phyloP scores from a whole-genome alignment of 116 monocot genomes.

The Dioscorea cayenensis region DNA sequence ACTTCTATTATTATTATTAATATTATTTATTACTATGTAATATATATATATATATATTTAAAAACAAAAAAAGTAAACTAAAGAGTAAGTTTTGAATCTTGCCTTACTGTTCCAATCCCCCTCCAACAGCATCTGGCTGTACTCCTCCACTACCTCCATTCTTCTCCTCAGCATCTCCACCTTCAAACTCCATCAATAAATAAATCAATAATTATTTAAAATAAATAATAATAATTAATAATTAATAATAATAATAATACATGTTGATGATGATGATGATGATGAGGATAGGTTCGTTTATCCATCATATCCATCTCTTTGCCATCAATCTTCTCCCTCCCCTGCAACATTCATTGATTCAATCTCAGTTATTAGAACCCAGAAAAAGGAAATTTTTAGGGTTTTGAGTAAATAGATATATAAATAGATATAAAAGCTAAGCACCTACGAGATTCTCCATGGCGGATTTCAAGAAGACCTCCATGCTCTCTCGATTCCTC shows the following conservation, averaged over 20 bases:
- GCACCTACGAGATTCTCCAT: conserved; percentile 19
- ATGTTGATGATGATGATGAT: conserved; percentile 39
- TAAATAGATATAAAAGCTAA: not conserved
- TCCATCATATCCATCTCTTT: conserved; percentile 24
- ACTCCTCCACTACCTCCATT: conserved; percentile 59
- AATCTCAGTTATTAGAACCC: too few species aligned
- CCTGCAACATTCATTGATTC: conserved; percentile 18
- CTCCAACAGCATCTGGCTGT: conserved; percentile 15
- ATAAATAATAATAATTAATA: too few species aligned
- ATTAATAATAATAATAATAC: not conserved
- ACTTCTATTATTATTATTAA: not conserved
- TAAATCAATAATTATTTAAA: not conserved
- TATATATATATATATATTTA: not conserved
- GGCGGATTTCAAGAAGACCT: conserved; percentile 31
- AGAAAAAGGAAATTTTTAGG: too few species aligned
- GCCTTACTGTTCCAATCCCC: conserved; percentile 1
- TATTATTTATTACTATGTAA: not conserved
- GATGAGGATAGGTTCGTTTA: conserved; percentile 6
- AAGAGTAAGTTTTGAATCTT: conserved; percentile 11
- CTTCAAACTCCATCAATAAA: conserved; percentile 9
- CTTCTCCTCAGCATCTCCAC: conserved; percentile 65
- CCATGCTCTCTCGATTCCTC: conserved; percentile 26
- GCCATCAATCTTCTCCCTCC: conserved; percentile 57
- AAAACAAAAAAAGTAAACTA: not conserved
- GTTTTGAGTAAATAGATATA: not conserved